phyloP scores from a whole-genome alignment of 2,329 filamentous ascomycete genomes.

The Neofusicoccum cordaticola region DNA sequence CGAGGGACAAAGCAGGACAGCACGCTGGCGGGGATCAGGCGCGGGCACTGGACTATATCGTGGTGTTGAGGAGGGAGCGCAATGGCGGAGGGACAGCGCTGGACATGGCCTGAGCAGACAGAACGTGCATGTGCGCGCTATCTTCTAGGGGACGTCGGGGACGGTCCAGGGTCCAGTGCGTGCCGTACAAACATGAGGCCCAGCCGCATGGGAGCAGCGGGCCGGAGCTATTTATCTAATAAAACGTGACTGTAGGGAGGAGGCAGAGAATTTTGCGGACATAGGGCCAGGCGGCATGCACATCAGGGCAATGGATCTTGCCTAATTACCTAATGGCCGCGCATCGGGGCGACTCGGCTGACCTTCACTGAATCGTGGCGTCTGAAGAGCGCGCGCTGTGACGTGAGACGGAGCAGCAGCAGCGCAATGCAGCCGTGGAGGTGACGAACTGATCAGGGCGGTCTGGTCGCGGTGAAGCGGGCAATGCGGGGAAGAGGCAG shows the following conservation, averaged over 20 bases:
- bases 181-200: slow-evolving; percentile 3
- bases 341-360: slow-evolving; percentile 17
- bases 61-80: slow-evolving; percentile 7
- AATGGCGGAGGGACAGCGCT: slow-evolving; percentile 11
- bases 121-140: slow-evolving; percentile 10
- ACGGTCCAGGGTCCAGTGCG: background rate
- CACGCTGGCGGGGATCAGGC: background rate
- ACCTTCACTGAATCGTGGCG: slow-evolving; percentile 19
- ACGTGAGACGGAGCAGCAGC: slow-evolving; percentile 17
- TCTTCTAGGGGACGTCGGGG: background rate
- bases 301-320: slow-evolving; percentile 16
- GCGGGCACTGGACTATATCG: slow-evolving; percentile 12
- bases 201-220: slow-evolving; percentile 17
- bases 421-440: slow-evolving; percentile 10
- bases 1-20: background rate
- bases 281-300: slow-evolving; percentile 7
- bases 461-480: slow-evolving; percentile 1
- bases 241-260: slow-evolving; percentile 8
- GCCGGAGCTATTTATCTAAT: slow-evolving; percentile 15
- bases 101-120: slow-evolving; percentile 18
- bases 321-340: slow-evolving; percentile 21
- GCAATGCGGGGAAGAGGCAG: slow-evolving; percentile 21
- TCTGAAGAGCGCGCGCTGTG: slow-evolving; percentile 10
- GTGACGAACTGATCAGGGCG: slow-evolving; percentile 11
- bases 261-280: slow-evolving; percentile 12